A percentile compares a stretch with the other conserved stretches of the same genome.
Conservation (phyloP, 805 yeast species). For the Candida maltosa region DNA sequence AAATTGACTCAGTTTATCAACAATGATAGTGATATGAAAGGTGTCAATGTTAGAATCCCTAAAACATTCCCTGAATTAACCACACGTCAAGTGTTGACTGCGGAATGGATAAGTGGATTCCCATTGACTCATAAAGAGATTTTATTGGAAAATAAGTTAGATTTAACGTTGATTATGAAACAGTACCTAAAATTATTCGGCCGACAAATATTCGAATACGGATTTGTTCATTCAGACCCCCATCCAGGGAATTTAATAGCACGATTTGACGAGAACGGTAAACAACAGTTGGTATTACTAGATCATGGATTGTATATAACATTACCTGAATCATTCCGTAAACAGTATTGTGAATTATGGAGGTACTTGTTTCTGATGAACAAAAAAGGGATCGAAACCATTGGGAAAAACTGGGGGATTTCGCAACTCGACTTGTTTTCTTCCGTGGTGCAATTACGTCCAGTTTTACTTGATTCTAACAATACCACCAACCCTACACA, state of each 20-base stretch:
- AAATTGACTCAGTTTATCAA: conserved; percentile 34
- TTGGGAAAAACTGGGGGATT: conserved; percentile 66
- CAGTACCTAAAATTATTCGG: conserved; percentile 51
- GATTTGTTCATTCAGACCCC: conserved; percentile 71
- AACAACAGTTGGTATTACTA: conserved; percentile 60
- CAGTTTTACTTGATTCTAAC: conserved; percentile 32
- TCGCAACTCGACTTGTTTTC: conserved; percentile 62
- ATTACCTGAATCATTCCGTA: conserved; percentile 47
- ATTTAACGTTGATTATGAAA: conserved; percentile 42
- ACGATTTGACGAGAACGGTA: conserved; percentile 30
- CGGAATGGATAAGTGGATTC: conserved; percentile 79
- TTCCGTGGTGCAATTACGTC: conserved; percentile 49
- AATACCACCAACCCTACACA: conserved; percentile 5
- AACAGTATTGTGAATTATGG: conserved; percentile 64
- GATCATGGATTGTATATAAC: conserved; percentile 74
- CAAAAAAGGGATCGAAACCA: conserved; percentile 39
- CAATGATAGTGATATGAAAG: conserved; percentile 37
- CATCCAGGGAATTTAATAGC: conserved; percentile 78
- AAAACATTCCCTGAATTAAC: conserved; percentile 42
- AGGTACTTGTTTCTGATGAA: conserved; percentile 54
- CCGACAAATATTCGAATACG: conserved; percentile 63
- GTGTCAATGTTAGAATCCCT: conserved; percentile 53
- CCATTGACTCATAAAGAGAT: conserved; percentile 46
- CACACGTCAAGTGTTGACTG: conserved; percentile 50
- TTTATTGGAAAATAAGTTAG: conserved; percentile 37